These are phyloP conservation scores for Beta corolliflora DNA, from an alignment of 179 eudicot species.

Conservation along the genomic window DNA sequence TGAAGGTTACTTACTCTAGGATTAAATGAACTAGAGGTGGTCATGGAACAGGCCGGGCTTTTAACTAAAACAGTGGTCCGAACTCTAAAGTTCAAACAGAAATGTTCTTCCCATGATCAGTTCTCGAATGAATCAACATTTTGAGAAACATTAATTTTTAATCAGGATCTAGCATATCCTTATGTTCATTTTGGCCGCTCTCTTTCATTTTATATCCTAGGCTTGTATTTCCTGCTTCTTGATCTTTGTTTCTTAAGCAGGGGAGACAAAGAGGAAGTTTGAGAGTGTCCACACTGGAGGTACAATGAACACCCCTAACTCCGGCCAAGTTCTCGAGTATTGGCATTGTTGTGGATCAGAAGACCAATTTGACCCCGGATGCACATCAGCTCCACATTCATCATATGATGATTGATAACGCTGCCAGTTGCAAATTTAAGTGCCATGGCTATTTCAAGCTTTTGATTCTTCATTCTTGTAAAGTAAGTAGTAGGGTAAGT, in stretches of 20 bases:
- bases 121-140: neutral
- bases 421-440: neutral
- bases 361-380: conserved; percentile 89
- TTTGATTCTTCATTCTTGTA: too few species aligned
- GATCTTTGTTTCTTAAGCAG: conserved; percentile 31
- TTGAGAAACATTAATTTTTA: neutral
- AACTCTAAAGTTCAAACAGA: too few species aligned
- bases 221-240: neutral
- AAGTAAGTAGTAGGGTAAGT: neutral
- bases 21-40: too few species aligned
- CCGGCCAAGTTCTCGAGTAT: conserved; percentile 80
- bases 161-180: neutral
- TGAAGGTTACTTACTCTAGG: neutral
- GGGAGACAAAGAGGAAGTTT: conserved; percentile 96
- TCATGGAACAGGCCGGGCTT: too few species aligned
- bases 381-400: conserved; percentile 84
- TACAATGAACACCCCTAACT: conserved; percentile 75
- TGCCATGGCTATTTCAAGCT: neutral
- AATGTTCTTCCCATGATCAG: too few species aligned
- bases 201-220: neutral
- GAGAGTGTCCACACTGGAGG: conserved; percentile 93
- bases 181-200: neutral
- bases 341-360: conserved; percentile 99
- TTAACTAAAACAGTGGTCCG: too few species aligned
- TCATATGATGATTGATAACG: conserved; percentile 71